Conservation (phyloP, 176 grass and related monocot species). For the Carex kokanica region DNA sequence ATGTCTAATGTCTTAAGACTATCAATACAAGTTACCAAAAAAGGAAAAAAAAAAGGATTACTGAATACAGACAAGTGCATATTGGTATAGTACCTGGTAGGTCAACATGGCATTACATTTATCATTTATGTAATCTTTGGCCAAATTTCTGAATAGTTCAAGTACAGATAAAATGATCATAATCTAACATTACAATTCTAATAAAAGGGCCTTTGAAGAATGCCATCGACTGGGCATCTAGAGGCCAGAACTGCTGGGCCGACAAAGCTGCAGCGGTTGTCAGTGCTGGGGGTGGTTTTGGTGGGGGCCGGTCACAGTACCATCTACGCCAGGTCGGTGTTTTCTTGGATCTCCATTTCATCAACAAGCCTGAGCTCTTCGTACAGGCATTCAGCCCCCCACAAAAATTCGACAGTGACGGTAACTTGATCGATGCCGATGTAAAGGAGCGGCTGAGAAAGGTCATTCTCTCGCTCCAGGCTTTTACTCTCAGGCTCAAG, state of each 20-base stretch:
- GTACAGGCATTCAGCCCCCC: slow-evolving; percentile 34
- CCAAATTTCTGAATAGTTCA: not conserved
- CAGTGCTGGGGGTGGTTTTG: slow-evolving; percentile 55
- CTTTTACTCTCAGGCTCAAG: slow-evolving; percentile 52
- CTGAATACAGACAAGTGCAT: not conserved
- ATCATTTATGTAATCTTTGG: not conserved
- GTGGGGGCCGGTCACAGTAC: slow-evolving; percentile 56
- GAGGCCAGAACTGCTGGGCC: slow-evolving; percentile 48
- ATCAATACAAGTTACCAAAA: too few relatives aligned
- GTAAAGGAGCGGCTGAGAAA: slow-evolving; percentile 45
- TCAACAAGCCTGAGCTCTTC: slow-evolving; percentile 71
- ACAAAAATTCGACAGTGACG: slow-evolving; percentile 56
- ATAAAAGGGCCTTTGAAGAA: slow-evolving; percentile 71
- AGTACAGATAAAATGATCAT: too few relatives aligned
- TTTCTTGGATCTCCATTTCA: slow-evolving; percentile 72
- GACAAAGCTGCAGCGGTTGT: slow-evolving; percentile 62
- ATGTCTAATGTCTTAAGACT: not conserved
- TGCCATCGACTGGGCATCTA: slow-evolving; percentile 79
- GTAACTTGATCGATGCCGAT: slow-evolving; percentile 49
- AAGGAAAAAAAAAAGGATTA: too few relatives aligned
- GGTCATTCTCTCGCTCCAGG: slow-evolving; percentile 47
- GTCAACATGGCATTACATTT: not conserved
- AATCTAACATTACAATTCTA: not conserved
- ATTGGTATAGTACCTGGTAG: not conserved
- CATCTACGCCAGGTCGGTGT: slow-evolving; percentile 76